Conservation (phyloP, 331 rosid genomes). For the Acacia pycnantha region DNA sequence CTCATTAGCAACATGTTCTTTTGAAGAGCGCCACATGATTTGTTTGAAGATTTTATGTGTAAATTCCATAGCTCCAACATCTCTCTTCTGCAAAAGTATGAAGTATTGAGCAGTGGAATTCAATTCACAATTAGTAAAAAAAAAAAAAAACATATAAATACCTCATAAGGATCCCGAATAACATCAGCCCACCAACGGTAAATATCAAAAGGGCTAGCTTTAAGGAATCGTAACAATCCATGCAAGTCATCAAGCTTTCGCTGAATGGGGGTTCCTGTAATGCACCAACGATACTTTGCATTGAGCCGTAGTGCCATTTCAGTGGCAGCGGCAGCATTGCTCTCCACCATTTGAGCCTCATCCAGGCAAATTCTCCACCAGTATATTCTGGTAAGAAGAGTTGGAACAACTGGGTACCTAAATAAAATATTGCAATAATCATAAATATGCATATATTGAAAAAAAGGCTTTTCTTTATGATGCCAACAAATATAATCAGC, state of each 20-base stretch:
- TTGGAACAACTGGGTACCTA: slow-evolving; percentile 94
- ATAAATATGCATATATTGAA: neutral
- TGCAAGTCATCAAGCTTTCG: slow-evolving; percentile 85
- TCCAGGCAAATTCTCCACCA: slow-evolving; percentile 99
- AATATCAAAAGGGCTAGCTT: slow-evolving; percentile 75
- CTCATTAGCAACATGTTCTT: slow-evolving; percentile 81
- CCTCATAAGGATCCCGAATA: slow-evolving; percentile 93
- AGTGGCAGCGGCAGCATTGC: slow-evolving; percentile 76
- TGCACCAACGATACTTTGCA: slow-evolving; percentile 87
- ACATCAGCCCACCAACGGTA: slow-evolving; percentile 95
- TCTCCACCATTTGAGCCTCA: slow-evolving; percentile 99
- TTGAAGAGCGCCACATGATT: slow-evolving; percentile 97
- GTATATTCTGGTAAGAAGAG: slow-evolving; percentile 83
- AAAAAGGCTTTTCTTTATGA: neutral
- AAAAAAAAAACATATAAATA: slow-evolving; percentile 27
- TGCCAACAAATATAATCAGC: neutral
- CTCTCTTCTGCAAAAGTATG: slow-evolving; percentile 67
- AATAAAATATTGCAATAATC: slow-evolving; percentile 12
- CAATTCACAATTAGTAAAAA: slow-evolving; percentile 17
- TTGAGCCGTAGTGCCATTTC: slow-evolving; percentile 90
- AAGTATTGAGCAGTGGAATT: slow-evolving; percentile 19
- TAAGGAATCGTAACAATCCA: slow-evolving; percentile 82
- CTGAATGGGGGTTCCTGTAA: slow-evolving; percentile 96
- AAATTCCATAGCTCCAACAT: slow-evolving; percentile 77
- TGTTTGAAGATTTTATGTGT: slow-evolving; percentile 74